Conservation (phyloP, 2,329 filamentous ascomycete species). For the Lasiodiplodia citricola region DNA sequence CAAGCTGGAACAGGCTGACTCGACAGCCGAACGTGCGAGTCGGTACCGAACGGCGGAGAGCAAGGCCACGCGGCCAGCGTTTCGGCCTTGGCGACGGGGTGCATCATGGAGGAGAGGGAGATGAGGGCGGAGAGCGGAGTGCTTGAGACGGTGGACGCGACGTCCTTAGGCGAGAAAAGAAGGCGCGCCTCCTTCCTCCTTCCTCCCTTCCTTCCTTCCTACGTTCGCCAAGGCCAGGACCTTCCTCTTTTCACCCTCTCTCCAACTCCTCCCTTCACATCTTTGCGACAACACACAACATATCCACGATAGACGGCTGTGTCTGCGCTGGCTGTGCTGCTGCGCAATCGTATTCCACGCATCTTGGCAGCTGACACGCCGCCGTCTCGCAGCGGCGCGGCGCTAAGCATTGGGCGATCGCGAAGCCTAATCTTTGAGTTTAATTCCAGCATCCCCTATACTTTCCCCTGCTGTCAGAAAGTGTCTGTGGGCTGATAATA, state of each 20-base stretch:
- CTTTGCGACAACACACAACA: neutral
- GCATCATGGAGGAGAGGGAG: neutral
- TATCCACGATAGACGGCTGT: neutral
- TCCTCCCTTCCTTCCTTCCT: neutral
- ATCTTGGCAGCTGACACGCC: conserved; percentile 11
- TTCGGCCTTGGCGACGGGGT: neutral
- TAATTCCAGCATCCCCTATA: neutral
- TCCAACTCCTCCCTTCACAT: neutral
- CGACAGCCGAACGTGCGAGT: neutral
- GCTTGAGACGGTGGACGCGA: neutral
- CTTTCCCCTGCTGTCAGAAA: neutral
- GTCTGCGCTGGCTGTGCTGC: neutral
- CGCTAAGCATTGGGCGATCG: conserved; percentile 16
- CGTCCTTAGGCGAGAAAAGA: neutral
- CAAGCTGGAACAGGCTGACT: conserved; percentile 2
- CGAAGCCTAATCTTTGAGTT: conserved; percentile 2
- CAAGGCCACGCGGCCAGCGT: conserved; percentile 5
- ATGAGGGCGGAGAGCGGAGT: neutral
- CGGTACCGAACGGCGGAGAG: neutral
- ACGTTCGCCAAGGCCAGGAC: neutral
- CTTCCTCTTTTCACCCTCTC: neutral
- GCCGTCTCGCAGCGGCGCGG: conserved; percentile 9
- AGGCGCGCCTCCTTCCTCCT: neutral
- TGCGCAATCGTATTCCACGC: neutral
- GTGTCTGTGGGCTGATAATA: neutral